Conservation (phyloP, 352 stramenopile genomes). For the Globisporangium uncinulatum region DNA sequence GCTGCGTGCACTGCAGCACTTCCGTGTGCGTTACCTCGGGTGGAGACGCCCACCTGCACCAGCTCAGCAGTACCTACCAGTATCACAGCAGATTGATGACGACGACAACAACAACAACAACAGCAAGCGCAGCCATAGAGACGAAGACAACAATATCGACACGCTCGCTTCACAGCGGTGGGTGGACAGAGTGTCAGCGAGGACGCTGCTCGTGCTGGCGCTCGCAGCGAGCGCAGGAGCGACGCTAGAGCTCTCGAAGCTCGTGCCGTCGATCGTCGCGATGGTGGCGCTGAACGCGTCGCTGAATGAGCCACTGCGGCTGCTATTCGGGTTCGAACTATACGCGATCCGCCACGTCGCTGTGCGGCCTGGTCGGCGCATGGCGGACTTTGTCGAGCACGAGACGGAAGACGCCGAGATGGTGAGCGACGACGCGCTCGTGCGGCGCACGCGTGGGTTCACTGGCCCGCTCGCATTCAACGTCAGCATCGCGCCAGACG, state of each 20-base stretch:
- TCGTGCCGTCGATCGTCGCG: conserved; percentile 40
- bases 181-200: conserved; percentile 16
- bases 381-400: conserved; percentile 41
- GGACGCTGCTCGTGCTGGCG: conserved; percentile 10
- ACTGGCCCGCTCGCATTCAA: conserved; percentile 51
- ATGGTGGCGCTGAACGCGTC: conserved; percentile 51
- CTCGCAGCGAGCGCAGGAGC: conserved; percentile 15
- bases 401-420: conserved; percentile 37
- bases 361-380: conserved; percentile 9
- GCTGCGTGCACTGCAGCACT: conserved; percentile 20
- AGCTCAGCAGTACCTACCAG: not conserved
- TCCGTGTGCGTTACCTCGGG: conserved; percentile 1
- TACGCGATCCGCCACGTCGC: conserved; percentile 10
- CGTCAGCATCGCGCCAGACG: conserved; percentile 23
- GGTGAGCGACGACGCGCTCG: conserved; percentile 34
- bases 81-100: not conserved
- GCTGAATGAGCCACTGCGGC: conserved; percentile 37
- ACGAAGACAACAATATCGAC: too few species aligned
- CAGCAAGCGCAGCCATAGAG: too few species aligned
- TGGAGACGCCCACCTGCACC: not conserved
- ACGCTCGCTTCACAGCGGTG: too few species aligned
- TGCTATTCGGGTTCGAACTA: conserved; percentile 26
- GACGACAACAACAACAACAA: not conserved
- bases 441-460: conserved; percentile 41
- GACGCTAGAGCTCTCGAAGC: conserved; percentile 25